Conservation (phyloP, 2,329 filamentous ascomycete species). For the Colletotrichum kahawae region DNA sequence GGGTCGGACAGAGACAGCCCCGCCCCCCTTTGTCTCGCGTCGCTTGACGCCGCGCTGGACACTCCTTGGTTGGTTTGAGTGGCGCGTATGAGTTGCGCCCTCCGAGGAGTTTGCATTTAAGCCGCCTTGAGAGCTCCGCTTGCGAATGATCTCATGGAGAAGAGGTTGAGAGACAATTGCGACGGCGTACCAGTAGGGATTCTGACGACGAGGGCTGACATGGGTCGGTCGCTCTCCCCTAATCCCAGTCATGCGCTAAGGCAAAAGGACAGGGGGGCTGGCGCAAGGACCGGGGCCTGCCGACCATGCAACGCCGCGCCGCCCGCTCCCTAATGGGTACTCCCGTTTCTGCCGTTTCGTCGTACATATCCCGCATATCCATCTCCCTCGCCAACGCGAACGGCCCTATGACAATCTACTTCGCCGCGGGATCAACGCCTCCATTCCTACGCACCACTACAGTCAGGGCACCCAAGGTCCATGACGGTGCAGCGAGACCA, state of each 20-base stretch:
- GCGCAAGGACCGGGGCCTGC: conserved; percentile 19
- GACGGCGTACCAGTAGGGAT: neutral
- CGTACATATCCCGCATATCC: conserved; percentile 21
- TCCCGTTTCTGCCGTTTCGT: conserved; percentile 22
- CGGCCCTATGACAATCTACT: conserved; percentile 2
- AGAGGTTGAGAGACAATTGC: neutral
- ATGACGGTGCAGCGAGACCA: neutral
- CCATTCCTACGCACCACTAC: neutral
- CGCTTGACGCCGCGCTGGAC: neutral
- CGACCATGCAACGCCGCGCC: conserved; percentile 22
- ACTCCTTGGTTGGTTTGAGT: neutral
- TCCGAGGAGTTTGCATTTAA: neutral
- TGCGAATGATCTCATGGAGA: neutral
- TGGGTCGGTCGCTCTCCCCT: neutral
- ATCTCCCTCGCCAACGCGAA: conserved; percentile 10
- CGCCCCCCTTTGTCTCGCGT: conserved; percentile 15
- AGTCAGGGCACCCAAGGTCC: neutral
- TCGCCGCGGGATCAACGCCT: neutral
- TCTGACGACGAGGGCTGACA: neutral
- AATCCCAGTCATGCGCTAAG: conserved; percentile 5
- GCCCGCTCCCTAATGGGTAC: conserved; percentile 24
- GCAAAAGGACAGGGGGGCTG: conserved; percentile 8
- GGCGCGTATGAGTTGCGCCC: neutral
- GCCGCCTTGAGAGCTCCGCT: neutral
- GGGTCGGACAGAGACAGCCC: conserved; percentile 21